Evolutionary conservation across 2,329 filamentous ascomycete genomes (phyloP).

Genomic region (Botrytis elliptica): DNA sequence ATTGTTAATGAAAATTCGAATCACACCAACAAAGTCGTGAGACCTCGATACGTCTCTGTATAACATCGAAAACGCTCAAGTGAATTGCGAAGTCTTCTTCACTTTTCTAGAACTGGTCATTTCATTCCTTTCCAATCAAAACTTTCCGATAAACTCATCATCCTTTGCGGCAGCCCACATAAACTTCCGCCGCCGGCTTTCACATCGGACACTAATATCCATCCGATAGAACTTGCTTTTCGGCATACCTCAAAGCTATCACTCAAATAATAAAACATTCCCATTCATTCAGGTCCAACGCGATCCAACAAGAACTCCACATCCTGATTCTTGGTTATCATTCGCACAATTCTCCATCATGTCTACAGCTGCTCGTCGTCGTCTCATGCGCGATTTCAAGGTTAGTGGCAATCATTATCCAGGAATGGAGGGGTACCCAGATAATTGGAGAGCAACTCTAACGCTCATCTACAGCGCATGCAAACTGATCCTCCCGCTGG

Average conservation of each 20-base stretch:
- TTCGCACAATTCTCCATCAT: slow-evolving; percentile 45
- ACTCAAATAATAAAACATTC: not conserved
- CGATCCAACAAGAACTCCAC: slow-evolving; percentile 7
- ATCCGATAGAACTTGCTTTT: slow-evolving; percentile 6
- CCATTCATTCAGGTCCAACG: not conserved
- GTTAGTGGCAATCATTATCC: slow-evolving; percentile 50
- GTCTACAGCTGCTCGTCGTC: slow-evolving; percentile 93
- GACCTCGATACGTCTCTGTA: not conserved
- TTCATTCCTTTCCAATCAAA: slow-evolving; percentile 1
- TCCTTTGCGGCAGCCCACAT: slow-evolving; percentile 24
- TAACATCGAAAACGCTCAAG: not conserved
- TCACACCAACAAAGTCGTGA: not conserved
- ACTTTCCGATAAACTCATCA: not conserved
- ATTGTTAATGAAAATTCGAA: not conserved
- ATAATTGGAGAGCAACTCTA: slow-evolving; percentile 26
- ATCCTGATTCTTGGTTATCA: not conserved
- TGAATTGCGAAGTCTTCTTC: not conserved
- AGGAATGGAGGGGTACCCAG: slow-evolving; percentile 15
- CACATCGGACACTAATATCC: slow-evolving; percentile 13
- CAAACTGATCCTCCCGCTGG: slow-evolving; percentile 97
- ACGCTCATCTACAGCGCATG: slow-evolving; percentile 69
- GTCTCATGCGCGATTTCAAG: slow-evolving; percentile 99
- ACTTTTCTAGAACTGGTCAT: not conserved
- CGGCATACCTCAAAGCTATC: not conserved
- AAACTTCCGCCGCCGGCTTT: slow-evolving; percentile 21